Base-by-base conservation (phyloP, 768 basidiomycete species). In the Inosperma sp. region DNA sequence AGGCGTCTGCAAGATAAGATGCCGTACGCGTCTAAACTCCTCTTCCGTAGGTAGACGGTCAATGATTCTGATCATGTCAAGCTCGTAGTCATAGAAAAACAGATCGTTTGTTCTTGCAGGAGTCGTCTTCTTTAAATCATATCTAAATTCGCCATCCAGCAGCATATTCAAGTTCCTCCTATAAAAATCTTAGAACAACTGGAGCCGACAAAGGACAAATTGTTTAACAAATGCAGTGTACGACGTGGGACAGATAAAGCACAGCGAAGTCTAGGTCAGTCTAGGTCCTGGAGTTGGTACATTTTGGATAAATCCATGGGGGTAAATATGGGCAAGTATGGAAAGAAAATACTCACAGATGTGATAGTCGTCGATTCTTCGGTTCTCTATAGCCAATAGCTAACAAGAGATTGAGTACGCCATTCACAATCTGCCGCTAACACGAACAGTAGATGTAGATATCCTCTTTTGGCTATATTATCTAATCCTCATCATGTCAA, bases 11-110 rank as follows among this genome's bases (percentile, higher is more conserved):
- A 88, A 69, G 50, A 78, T 67, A 22, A 87, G 73, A 60, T 84
- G 81, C 40, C 77, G 76, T 52, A 84, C 77, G 53, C 80, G 69
- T 53, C 76, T 74, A 58, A 78, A 78, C 57, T 84, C 83, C 29
- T 80, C 77, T 50, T 74, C 69, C 43, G 71, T 72, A 2, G 86
- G 86, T 35, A 88, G 74, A 21, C 80, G 76, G 66, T 84, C 75
- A 54, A 73, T 65, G 29, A 84, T 71, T 55, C 70, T 78, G 59
- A 83, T 79, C 78, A 80, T 79, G 59, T 80, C 80, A 37, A 48
- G 19, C 26, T 30, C 31, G 31, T 46, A 36, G 62, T 79, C 74
- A 63, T 72, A 70, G 56, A 75, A 75, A 46, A 70, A 71, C 14
- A 36, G 27, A 25, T 37, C 25, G 25, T 48, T 23, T 25, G 25